These are phyloP conservation scores for Alternaria angustiovoidea DNA, from an alignment of 2,329 filamentous ascomycete species.

Conservation along the genomic window DNA sequence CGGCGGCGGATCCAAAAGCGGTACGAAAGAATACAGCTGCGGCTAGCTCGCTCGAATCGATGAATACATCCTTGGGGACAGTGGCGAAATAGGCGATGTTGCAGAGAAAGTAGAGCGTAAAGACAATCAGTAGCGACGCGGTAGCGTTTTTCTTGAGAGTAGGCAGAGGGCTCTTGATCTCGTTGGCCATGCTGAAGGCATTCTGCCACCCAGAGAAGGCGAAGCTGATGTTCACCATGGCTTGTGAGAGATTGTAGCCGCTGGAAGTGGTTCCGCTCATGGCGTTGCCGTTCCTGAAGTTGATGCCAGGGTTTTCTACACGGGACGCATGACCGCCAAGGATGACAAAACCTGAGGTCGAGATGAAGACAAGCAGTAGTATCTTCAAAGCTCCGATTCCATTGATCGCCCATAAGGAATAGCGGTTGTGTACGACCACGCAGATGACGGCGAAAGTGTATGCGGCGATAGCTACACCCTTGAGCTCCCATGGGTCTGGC, in stretches of 20 bases:
- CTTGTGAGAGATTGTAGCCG: constrained; percentile 39
- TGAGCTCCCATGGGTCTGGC: constrained; percentile 40
- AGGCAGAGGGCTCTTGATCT: constrained; percentile 63
- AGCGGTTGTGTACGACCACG: constrained; percentile 36
- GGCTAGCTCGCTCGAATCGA: constrained; percentile 61
- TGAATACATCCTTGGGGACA: constrained; percentile 54
- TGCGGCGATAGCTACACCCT: constrained; percentile 38
- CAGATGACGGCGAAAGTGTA: constrained; percentile 34
- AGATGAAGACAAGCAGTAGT: constrained; percentile 65
- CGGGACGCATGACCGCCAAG: not conserved
- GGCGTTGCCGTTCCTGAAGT: constrained; percentile 27
- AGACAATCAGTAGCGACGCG: constrained; percentile 61
- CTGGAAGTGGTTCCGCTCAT: constrained; percentile 33
- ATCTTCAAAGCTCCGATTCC: constrained; percentile 62
- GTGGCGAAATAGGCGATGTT: constrained; percentile 41
- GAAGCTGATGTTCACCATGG: constrained; percentile 44
- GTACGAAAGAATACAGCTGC: constrained; percentile 67
- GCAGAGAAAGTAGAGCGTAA: constrained; percentile 44
- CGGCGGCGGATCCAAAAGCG: constrained; percentile 65
- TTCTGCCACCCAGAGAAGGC: constrained; percentile 43
- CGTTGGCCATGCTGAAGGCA: constrained; percentile 46
- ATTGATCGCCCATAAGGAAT: constrained; percentile 41
- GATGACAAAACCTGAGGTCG: constrained; percentile 9
- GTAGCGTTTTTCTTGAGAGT: constrained; percentile 60
- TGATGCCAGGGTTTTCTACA: not conserved